A percentile compares a stretch with the other conserved stretches of the same genome.
phyloP scores from a whole-genome alignment of 768 basidiomycete species.

The Suillus tomentosus region DNA sequence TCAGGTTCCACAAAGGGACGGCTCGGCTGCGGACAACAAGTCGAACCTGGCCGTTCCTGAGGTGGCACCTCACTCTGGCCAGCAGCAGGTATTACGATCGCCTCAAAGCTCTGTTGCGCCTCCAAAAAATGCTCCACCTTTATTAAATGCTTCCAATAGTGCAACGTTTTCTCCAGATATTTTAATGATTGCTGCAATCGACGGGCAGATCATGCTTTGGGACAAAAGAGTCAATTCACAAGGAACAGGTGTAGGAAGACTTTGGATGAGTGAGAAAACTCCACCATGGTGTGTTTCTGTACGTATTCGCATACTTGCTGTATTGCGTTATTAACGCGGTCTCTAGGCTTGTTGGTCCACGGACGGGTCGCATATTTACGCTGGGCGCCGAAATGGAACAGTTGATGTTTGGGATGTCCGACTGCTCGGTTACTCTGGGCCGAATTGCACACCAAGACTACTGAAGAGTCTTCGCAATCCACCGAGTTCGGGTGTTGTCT shows the following conservation, averaged over 20 bases:
- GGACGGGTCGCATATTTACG: constrained; percentile 85
- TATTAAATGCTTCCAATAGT: constrained; percentile 64
- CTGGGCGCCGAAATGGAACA: constrained; percentile 86
- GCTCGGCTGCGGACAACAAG: constrained; percentile 15
- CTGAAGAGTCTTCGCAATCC: constrained; percentile 87
- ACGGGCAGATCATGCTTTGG: constrained; percentile 92
- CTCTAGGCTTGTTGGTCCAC: constrained; percentile 91
- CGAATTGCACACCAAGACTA: constrained; percentile 67
- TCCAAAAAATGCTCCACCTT: constrained; percentile 76
- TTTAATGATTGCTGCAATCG: constrained; percentile 86
- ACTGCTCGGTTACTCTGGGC: constrained; percentile 65
- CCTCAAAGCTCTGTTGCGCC: constrained; percentile 45
- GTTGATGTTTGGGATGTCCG: constrained; percentile 96
- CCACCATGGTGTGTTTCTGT: constrained; percentile 97
- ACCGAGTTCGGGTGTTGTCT: constrained; percentile 85
- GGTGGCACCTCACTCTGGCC: constrained; percentile 23
- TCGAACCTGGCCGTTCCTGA: constrained; percentile 34
- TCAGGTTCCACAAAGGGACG: constrained; percentile 21
- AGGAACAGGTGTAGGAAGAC: constrained; percentile 74
- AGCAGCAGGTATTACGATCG: constrained; percentile 29
- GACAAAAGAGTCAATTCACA: constrained; percentile 72
- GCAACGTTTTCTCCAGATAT: constrained; percentile 76
- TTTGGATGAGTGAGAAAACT: constrained; percentile 90
- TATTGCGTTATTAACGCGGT: constrained; percentile 8
- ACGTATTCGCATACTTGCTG: constrained; percentile 29